These are phyloP conservation scores for Alternaria arborescens DNA, from an alignment of 2,329 filamentous ascomycete genomes.

Conservation along the genomic window DNA sequence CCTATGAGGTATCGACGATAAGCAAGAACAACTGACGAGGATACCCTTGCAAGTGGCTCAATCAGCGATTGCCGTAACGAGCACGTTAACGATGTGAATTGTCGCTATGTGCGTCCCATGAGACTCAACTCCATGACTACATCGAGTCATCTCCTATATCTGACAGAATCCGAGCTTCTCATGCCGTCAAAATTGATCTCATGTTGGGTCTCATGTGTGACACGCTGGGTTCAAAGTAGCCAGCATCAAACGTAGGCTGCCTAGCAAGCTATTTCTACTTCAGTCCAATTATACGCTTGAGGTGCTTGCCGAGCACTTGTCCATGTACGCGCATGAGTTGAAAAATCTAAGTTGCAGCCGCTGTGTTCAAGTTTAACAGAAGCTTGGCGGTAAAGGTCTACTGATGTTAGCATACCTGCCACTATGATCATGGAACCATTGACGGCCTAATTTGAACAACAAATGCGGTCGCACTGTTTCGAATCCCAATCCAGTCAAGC, in stretches of 20 bases:
- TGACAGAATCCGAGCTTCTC: neutral
- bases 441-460: neutral
- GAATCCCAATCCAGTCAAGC: no score
- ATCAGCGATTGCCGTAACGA: neutral
- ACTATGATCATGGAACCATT: no score
- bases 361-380: no score
- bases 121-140: neutral
- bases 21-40: neutral
- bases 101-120: neutral
- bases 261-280: neutral
- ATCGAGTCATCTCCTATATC: neutral
- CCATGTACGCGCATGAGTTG: no score
- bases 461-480: neutral
- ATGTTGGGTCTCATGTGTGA: neutral
- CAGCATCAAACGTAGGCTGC: neutral
- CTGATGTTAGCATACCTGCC: no score
- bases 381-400: no score
- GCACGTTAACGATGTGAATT: neutral
- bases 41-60: neutral
- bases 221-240: neutral
- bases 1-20: neutral
- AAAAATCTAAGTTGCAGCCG: no score
- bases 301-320: neutral
- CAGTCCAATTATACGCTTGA: neutral
- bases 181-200: neutral